Conservation (phyloP, 805 yeast species). For the Ogataea pini region DNA sequence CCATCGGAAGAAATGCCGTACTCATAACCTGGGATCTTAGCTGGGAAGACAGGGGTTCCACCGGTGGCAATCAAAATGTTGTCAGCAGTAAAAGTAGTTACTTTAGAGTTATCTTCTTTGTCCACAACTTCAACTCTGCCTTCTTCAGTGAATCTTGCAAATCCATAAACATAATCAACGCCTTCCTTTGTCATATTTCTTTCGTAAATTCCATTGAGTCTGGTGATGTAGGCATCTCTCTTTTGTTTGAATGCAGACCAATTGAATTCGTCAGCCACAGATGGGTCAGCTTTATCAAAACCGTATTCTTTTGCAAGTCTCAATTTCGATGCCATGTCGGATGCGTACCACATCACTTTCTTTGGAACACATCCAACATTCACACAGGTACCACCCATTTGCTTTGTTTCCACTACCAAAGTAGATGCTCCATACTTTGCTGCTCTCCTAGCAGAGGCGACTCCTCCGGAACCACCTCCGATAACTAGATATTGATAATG, state of each 20-base stretch:
- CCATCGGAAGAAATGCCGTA: constrained; percentile 88
- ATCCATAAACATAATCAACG: constrained; percentile 84
- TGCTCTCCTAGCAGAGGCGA: constrained; percentile 97
- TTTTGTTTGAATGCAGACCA: constrained; percentile 82
- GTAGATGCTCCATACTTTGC: constrained; percentile 92
- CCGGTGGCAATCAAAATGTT: constrained; percentile 90
- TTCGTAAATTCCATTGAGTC: constrained; percentile 92
- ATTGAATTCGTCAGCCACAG: constrained; percentile 63
- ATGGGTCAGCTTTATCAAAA: constrained; percentile 56
- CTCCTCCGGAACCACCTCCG: constrained; percentile 99
- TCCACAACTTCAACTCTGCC: constrained; percentile 79
- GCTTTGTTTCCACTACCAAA: constrained; percentile 74
- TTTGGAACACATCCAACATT: constrained; percentile 99
- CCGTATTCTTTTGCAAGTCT: constrained; percentile 83
- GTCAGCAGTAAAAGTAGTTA: constrained; percentile 66
- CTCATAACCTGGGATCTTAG: constrained; percentile 74
- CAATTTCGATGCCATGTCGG: constrained; percentile 79
- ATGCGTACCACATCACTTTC: constrained; percentile 98
- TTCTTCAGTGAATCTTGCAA: constrained; percentile 70
- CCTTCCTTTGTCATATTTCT: constrained; percentile 84
- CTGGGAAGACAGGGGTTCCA: constrained; percentile 77
- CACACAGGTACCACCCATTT: constrained; percentile 97
- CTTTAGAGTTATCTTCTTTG: constrained; percentile 56
- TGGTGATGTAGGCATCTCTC: constrained; percentile 86
- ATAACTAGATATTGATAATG: constrained; percentile 92